phyloP scores from a whole-genome alignment of 208 protist genomes.

The Sergeia podlipaevii region DNA sequence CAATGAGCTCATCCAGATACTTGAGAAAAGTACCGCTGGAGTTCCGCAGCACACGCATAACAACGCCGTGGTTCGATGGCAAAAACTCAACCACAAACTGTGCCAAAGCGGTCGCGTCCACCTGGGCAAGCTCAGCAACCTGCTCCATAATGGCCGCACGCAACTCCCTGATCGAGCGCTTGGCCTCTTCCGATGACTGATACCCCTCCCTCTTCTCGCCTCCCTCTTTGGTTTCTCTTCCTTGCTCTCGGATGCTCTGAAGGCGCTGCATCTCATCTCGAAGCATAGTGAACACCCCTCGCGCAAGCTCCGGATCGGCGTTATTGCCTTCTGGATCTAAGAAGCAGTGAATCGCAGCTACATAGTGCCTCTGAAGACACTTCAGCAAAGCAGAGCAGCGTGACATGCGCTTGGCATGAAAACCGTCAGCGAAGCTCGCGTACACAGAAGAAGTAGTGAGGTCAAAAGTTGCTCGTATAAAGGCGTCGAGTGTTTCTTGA shows the following conservation, averaged over 20 bases:
- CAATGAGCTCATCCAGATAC: constrained; percentile 73
- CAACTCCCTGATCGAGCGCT: constrained; percentile 19
- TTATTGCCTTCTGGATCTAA: constrained; percentile 36
- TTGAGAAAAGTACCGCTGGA: constrained; percentile 58
- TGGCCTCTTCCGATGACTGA: neutral
- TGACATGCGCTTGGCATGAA: constrained; percentile 46
- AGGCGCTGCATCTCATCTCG: constrained; percentile 40
- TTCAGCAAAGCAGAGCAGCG: constrained; percentile 51
- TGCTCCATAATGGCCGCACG: constrained; percentile 53
- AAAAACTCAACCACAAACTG: constrained; percentile 75
- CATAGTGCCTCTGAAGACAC: constrained; percentile 36
- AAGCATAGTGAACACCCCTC: constrained; percentile 57
- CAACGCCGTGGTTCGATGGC: constrained; percentile 56
- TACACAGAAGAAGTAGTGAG: no score
- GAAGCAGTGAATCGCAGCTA: constrained; percentile 66
- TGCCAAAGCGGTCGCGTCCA: constrained; percentile 55
- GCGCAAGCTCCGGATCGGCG: constrained; percentile 33
- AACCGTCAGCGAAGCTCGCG: constrained; percentile 35
- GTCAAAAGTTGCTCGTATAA: constrained; percentile 21
- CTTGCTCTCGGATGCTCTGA: neutral
- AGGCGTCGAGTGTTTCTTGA: constrained; percentile 32
- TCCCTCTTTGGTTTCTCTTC: constrained; percentile 6
- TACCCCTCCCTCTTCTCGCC: constrained; percentile 5
- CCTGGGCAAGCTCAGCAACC: constrained; percentile 40
- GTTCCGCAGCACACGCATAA: constrained; percentile 54